These are phyloP conservation scores for Musa troglodytarum DNA, from an alignment of 176 grass and related monocot genomes.

Conservation along the genomic window DNA sequence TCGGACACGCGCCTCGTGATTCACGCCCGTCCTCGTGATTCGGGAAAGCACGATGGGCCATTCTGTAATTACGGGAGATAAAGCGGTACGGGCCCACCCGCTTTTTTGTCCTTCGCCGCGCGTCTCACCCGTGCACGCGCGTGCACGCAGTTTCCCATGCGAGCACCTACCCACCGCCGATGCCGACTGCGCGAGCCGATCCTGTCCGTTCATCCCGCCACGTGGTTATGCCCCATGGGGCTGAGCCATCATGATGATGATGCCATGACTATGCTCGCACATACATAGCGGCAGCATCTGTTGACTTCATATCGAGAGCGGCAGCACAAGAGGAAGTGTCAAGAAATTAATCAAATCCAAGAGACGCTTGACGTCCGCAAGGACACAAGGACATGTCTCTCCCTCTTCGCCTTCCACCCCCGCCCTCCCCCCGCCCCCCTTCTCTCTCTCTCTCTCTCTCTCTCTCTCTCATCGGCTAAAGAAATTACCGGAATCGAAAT, in stretches of 20 bases:
- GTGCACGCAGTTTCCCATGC: neutral
- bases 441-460: no score
- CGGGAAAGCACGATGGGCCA: neutral
- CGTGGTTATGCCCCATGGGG: neutral
- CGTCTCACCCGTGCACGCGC: neutral
- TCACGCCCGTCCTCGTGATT: neutral
- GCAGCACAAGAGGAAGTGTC: neutral
- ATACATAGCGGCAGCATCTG: neutral
- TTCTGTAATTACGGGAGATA: neutral
- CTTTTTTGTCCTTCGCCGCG: neutral
- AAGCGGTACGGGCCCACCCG: neutral
- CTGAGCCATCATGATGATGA: neutral
- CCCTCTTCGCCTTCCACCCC: no score
- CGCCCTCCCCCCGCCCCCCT: no score
- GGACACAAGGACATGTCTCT: constrained; percentile 28
- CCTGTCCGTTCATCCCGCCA: neutral
- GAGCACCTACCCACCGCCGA: neutral
- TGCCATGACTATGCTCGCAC: neutral
- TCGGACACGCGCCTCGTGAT: no score
- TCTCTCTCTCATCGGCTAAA: neutral
- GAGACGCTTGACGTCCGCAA: constrained; percentile 98
- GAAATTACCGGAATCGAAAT: neutral
- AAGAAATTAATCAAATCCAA: constrained; percentile 65
- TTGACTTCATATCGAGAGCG: neutral
- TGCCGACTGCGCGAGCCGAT: neutral